Evolutionary conservation across 805 yeast genomes (phyloP).

Genomic region (Hanseniaspora mollemarum): DNA sequence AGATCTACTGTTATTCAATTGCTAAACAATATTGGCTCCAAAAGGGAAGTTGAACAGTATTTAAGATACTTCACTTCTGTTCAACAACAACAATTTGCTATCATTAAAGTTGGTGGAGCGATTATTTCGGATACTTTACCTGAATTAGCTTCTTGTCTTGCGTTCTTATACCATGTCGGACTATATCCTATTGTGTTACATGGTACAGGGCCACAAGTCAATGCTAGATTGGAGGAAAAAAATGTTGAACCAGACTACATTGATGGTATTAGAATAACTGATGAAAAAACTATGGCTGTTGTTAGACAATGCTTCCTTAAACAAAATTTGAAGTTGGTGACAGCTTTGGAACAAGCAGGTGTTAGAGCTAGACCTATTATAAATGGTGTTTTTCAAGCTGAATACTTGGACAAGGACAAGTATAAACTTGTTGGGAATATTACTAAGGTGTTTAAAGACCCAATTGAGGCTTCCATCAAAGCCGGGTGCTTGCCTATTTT

Average conservation of each 20-base stretch:
- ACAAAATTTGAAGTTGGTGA: constrained; percentile 87
- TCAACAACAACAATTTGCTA: constrained; percentile 93
- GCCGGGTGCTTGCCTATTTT: constrained; percentile 95
- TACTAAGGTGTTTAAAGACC: constrained; percentile 71
- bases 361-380: constrained; percentile 98
- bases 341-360: constrained; percentile 91
- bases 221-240: constrained; percentile 80
- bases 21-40: constrained; percentile 90
- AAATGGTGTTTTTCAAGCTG: constrained; percentile 92
- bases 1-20: constrained; percentile 92
- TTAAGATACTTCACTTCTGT: constrained; percentile 93
- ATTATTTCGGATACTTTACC: constrained; percentile 89
- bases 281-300: constrained; percentile 86
- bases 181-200: constrained; percentile 92
- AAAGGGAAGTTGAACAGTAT: constrained; percentile 96
- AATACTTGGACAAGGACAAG: constrained; percentile 78
- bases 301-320: constrained; percentile 92
- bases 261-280: constrained; percentile 94
- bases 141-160: constrained; percentile 88
- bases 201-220: constrained; percentile 98
- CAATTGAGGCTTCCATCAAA: constrained; percentile 84
- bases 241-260: constrained; percentile 92
- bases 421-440: constrained; percentile 89
- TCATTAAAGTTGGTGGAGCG: constrained; percentile 98
- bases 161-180: constrained; percentile 94